Percentiles rank a stretch among this genome's conserved stretches.
Conservation (phyloP, 768 basidiomycete genomes). For the Tylopilus plumbeoviolaceoides region DNA sequence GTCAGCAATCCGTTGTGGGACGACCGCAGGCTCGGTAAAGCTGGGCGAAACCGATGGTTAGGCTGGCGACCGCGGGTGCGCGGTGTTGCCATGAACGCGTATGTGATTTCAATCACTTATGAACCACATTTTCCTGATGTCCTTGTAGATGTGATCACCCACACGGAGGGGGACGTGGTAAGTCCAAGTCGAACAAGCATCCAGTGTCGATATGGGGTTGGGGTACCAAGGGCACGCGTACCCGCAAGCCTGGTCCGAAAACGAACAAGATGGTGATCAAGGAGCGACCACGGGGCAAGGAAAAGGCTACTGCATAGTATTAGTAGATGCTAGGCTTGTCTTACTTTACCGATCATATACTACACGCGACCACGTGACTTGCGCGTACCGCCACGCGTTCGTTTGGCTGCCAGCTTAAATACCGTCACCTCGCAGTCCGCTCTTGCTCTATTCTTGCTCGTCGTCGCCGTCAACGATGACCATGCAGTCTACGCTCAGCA, state of each 20-base stretch:
- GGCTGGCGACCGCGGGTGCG: conserved; percentile 82
- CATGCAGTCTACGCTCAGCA: conserved; percentile 36
- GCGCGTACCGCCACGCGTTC: conserved; percentile 28
- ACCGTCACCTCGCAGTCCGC: conserved; percentile 4
- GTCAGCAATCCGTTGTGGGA: conserved; percentile 93
- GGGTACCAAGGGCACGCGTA: conserved; percentile 89
- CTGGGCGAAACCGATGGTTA: conserved; percentile 84
- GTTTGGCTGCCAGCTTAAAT: conserved; percentile 29
- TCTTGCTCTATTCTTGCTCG: conserved; percentile 1
- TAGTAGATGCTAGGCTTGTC: not conserved
- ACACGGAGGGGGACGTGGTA: conserved; percentile 97
- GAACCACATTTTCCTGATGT: conserved; percentile 1
- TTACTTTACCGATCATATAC: conserved; percentile 7
- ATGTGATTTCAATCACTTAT: conserved; percentile 26
- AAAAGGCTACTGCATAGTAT: conserved; percentile 29
- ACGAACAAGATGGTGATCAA: conserved; percentile 88
- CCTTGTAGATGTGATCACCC: conserved; percentile 75
- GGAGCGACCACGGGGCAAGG: conserved; percentile 75
- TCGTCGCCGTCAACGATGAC: conserved; percentile 3
- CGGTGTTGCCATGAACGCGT: conserved; percentile 98
- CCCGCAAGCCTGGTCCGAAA: conserved; percentile 87
- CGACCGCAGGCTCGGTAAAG: conserved; percentile 81
- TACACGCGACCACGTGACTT: conserved; percentile 28
- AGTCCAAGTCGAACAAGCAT: conserved; percentile 94
- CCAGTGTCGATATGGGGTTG: conserved; percentile 91